phyloP scores from a whole-genome alignment of 2,329 filamentous ascomycete species.

The Plectosphaerella cucumerina region DNA sequence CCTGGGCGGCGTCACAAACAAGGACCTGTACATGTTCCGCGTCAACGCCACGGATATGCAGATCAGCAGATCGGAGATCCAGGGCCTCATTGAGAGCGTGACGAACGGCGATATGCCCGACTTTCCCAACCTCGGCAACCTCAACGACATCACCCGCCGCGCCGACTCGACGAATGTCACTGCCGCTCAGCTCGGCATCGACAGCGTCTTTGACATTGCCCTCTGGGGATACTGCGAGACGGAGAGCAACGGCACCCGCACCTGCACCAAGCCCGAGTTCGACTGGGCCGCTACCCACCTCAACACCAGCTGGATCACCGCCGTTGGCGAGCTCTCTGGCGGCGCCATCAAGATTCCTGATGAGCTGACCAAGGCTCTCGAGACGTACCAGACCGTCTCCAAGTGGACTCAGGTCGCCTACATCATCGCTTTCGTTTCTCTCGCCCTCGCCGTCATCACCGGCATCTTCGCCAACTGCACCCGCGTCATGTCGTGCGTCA shows the following conservation, averaged over 20 bases:
- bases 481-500: slow-evolving; percentile 75
- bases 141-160: slow-evolving; percentile 13
- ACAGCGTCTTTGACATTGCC: slow-evolving; percentile 74
- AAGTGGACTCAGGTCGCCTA: slow-evolving; percentile 85
- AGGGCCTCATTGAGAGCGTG: slow-evolving; percentile 11
- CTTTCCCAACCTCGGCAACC: not conserved
- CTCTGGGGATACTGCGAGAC: slow-evolving; percentile 85
- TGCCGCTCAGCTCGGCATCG: slow-evolving; percentile 56
- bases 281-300: slow-evolving; percentile 75
- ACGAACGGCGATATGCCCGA: slow-evolving; percentile 21
- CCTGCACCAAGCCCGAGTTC: slow-evolving; percentile 68
- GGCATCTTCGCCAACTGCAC: slow-evolving; percentile 83
- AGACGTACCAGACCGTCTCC: slow-evolving; percentile 67
- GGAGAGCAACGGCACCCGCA: slow-evolving; percentile 47
- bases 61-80: slow-evolving; percentile 34
- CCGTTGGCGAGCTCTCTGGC: slow-evolving; percentile 42
- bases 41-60: slow-evolving; percentile 61
- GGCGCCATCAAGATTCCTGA: slow-evolving; percentile 62
- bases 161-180: slow-evolving; percentile 44
- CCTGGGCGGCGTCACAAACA: slow-evolving; percentile 52
- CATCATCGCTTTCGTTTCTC: slow-evolving; percentile 66
- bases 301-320: slow-evolving; percentile 57
- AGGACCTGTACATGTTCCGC: slow-evolving; percentile 53
- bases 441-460: slow-evolving; percentile 67
- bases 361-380: slow-evolving; percentile 62